phyloP scores from a whole-genome alignment of 1,284 basidiomycete genomes.

The Irpex sp. region DNA sequence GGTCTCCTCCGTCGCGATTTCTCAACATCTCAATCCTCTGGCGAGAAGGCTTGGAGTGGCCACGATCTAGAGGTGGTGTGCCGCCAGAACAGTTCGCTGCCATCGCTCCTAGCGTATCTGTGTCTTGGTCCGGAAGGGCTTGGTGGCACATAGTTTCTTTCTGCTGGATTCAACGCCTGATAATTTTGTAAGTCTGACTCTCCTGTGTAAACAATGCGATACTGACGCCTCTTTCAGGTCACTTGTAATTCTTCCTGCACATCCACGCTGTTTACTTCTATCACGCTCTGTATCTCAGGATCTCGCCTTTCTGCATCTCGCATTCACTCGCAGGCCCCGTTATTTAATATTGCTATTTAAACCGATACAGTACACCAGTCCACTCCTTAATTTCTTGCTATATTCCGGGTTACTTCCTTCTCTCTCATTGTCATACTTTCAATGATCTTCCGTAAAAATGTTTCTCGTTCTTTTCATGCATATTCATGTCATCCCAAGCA shows the following conservation, averaged over 20 bases:
- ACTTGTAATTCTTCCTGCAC: conserved; percentile 4
- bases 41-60: conserved; percentile 58
- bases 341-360: not conserved
- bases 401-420: not conserved
- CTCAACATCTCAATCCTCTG: conserved; percentile 23
- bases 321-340: not conserved
- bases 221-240: not conserved
- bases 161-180: not conserved
- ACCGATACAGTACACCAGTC: not conserved
- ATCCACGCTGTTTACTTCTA: conserved; percentile 1
- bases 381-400: not conserved
- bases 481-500: not conserved
- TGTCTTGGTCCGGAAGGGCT: conserved; percentile 13
- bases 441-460: not conserved
- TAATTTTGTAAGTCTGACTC: not conserved
- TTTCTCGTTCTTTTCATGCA: not conserved
- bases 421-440: not conserved
- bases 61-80: conserved; percentile 67
- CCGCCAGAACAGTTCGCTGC: conserved; percentile 68
- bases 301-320: not conserved
- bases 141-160: conserved; percentile 1
- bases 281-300: conserved; percentile 2
- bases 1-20: conserved; percentile 19
- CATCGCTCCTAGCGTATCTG: conserved; percentile 49
- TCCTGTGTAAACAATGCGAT: not conserved